Base-by-base conservation (phyloP, 352 stramenopile genomes). In the Globisporangium canariense region DNA sequence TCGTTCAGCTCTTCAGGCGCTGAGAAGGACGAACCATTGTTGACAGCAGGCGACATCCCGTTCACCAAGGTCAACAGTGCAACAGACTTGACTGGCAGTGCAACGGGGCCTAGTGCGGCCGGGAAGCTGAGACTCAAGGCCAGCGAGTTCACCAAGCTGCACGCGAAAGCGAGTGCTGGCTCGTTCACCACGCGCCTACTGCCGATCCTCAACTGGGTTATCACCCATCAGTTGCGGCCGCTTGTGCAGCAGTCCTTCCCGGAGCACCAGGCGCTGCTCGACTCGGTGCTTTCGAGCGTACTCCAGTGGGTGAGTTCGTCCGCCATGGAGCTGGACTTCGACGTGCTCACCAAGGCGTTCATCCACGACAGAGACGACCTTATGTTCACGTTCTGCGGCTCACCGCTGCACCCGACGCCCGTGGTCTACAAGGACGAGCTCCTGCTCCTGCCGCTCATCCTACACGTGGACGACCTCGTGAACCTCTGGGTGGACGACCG, bases 401-500 rank as follows among this genome's bases (percentile, higher is more conserved):
- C 77, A 4, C 80, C 79, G 2, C 61, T 81, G 22, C 74, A 93
- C 59, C 71, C 79, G n/a, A 79, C 66, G 36, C 81, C 85, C 0
- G 66, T 90, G 25, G 57, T 69, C 32, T 89, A 83, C 58, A 76
- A 77, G 32, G 80, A 92, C 50, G 77, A 90, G 41, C 59, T 89
- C 28, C 67, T 81, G 1, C 55, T 91, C 36, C 61, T 90, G 6
- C 72, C 81, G 30, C 69, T 89, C 47, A 80, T 92, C 30, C 58
- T 90, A 41, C 77, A 91, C 22, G 67, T 81, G 30, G 83, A 94
- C 61, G 81, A 90, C 55, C 61, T 92, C 34, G 64, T 86, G 34
- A 91, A 88, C 46, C 80, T 87, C 60, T 90, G 81, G 79, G 87
- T 92, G 59, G 81, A 92, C 58, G 77, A 86, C 36, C 70, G 75